phyloP scores from a whole-genome alignment of 2,329 filamentous ascomycete species.

The Helminthosporium solani region DNA sequence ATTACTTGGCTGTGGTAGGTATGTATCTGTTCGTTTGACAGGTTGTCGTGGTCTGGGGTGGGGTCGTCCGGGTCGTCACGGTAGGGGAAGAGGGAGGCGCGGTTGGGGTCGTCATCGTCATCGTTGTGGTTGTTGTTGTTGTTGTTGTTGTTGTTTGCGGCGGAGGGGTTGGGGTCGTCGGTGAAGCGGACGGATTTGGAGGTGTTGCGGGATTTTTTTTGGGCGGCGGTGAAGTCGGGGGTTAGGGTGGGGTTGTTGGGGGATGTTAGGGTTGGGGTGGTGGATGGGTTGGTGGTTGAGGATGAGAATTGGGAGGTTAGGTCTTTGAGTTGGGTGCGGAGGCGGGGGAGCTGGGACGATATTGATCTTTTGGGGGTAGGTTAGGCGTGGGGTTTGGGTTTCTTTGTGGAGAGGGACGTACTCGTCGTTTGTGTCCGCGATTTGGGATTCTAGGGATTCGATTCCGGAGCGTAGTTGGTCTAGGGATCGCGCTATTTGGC shows the following conservation, averaged over 20 bases:
- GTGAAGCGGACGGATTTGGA: conserved; percentile 85
- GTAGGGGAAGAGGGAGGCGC: conserved; percentile 67
- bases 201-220: conserved; percentile 36
- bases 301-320: conserved; percentile 78
- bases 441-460: conserved; percentile 63
- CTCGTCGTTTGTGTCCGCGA: conserved; percentile 62
- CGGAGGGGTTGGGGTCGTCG: conserved; percentile 52
- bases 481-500: conserved; percentile 83
- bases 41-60: conserved; percentile 53
- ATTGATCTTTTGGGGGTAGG: conserved; percentile 24
- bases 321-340: conserved; percentile 74
- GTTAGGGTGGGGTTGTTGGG: conserved; percentile 46
- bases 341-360: conserved; percentile 61
- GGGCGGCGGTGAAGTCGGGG: conserved; percentile 41
- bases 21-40: conserved; percentile 85
- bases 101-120: conserved; percentile 47
- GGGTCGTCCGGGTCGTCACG: conserved; percentile 63
- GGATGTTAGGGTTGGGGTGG: conserved; percentile 43
- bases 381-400: not conserved
- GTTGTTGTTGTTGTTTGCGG: conserved; percentile 57
- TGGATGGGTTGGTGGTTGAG: conserved; percentile 53
- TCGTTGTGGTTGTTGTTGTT: conserved; percentile 35
- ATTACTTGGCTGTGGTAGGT: conserved; percentile 78
- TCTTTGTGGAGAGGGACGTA: conserved; percentile 21
- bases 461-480: conserved; percentile 84